Evolutionary conservation across 306 rosid genomes (phyloP), one percentile per base, ranked within the genome.

Genomic region (Vigna reflexopilosa): DNA sequence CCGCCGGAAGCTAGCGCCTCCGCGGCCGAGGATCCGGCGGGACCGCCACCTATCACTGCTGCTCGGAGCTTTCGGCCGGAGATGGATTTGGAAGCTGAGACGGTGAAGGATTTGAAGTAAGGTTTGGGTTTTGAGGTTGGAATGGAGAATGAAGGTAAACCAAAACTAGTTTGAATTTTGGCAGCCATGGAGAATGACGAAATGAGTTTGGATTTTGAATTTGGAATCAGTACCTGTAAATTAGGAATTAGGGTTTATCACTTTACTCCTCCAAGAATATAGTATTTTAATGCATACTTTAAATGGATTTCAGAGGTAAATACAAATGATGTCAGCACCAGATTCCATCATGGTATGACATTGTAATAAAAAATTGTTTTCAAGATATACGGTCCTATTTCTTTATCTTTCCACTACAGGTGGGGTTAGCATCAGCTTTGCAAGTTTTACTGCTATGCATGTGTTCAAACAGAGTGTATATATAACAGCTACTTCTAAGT

Each of bases 41-140:
- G 98, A 0, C 98, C 98, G 1, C 96, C 97, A 2, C 97, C 96
- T 30, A 94, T 87, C 4, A 94, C 98, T 20, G 98, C 97, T 0
- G 73, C 96, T 8, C 98, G 91, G 34, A 94, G 98, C 85, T 89
- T 94, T 2, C 96, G 87, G 76, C 94, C 96, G 19, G 83, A 19
- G 47, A 91, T 74, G 13, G 89, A 81, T 40, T 72, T 86, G 2
- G 89, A 86, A 49, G 90, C 87, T 14, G 83, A 44, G 72, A 87
- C 28, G n/a, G 82, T 54, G 62, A 79, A 44, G 2, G 68, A 44
- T 12, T 13, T 76, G 3, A 3, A 63, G 34, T 30, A 67, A 2
- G 68, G 49, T 76, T 73, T 78, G 40, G 19, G 11, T 56, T 68
- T 66, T 77, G 76, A 28, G 17, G 51, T 65, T 62, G 61, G 55